phyloP scores from a whole-genome alignment of 2,329 filamentous ascomycete species.

The Colletotrichum sp. region DNA sequence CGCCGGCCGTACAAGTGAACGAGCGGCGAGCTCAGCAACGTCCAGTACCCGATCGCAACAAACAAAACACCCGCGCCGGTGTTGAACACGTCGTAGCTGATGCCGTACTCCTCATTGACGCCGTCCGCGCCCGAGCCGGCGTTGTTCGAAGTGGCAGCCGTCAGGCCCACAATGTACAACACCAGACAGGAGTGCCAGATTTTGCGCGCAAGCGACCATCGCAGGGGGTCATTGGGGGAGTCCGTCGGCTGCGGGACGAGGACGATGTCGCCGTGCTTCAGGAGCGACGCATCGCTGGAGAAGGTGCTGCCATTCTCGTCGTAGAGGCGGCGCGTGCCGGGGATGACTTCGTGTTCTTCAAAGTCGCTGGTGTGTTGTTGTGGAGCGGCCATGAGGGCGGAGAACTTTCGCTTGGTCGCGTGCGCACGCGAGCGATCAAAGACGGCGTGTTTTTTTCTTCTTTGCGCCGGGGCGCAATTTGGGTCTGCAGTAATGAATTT shows the following conservation, averaged over 20 bases:
- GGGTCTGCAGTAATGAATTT: background rate
- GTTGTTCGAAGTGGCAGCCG: constrained; percentile 61
- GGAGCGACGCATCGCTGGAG: constrained; percentile 9
- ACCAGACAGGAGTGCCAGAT: constrained; percentile 56
- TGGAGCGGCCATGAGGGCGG: constrained; percentile 14
- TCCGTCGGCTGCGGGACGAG: constrained; percentile 58
- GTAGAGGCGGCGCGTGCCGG: constrained; percentile 19
- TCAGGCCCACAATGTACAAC: constrained; percentile 58
- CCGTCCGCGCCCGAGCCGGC: constrained; percentile 56
- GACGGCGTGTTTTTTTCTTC: background rate
- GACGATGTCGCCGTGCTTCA: constrained; percentile 46
- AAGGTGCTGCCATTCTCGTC: constrained; percentile 2
- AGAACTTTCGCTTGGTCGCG: background rate
- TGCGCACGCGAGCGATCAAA: background rate
- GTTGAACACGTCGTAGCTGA: constrained; percentile 57
- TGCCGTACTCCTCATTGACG: constrained; percentile 53
- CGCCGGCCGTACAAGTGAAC: constrained; percentile 60
- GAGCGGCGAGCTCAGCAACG: constrained; percentile 55
- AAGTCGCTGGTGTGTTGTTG: background rate
- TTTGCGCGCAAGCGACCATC: constrained; percentile 51
- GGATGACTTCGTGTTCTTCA: constrained; percentile 2
- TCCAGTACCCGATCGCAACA: constrained; percentile 60
- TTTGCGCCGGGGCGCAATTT: background rate
- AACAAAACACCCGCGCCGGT: constrained; percentile 63
- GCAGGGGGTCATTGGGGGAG: constrained; percentile 57